Base-by-base conservation (phyloP, 345 rosid genomes). In the Raphanus raphanistrum region DNA sequence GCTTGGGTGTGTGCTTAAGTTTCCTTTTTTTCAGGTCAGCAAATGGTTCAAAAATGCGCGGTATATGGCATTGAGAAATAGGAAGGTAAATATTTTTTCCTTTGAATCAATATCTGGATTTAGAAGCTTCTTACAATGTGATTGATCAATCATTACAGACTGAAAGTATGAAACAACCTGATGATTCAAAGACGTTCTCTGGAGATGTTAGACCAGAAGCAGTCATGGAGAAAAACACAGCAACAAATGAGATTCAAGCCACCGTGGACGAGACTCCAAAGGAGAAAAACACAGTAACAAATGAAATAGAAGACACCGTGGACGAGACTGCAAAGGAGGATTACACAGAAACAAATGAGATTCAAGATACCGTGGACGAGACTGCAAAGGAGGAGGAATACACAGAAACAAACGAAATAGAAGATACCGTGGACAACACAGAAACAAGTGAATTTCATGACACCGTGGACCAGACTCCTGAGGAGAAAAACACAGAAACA, bases 11-110 rank as follows among this genome's bases (percentile, higher is more conserved):
- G 48, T 73, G 58, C 73, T 68, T 54, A 6, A 36, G 28, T 76
- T 79, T 21, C 21, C 21, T 82, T 32, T 28, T 80, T 38, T 84
- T 74, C 96, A 95, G 99, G 97, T 95, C 57, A 89, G 86, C 86
- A 92, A 92, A 84, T 95, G 99, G 98, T 95, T 95, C 85, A 92
- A 91, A 88, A 95, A 95, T 82, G 84, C 98, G 9, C 86, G 99
- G 26, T 95, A 92, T 78, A 63, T 87, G 80, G 96, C 99, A 33
- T 84, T 91, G 43, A 88, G 89, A 82, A 84, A 83, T 61, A 86
- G 99, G 80, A 95, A 90, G 99, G 99, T 95, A 68, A 28, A 7
- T 26, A 4, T 54, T 64, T 36, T 31, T 61, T 27, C 65, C 15
- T 63, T 68, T 63, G 28, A 31, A 66, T 21, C 73, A 58, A 8